These are phyloP conservation scores for Neostapfia colusana DNA, from an alignment of 176 grass and related monocot genomes.

Conservation along the genomic window DNA sequence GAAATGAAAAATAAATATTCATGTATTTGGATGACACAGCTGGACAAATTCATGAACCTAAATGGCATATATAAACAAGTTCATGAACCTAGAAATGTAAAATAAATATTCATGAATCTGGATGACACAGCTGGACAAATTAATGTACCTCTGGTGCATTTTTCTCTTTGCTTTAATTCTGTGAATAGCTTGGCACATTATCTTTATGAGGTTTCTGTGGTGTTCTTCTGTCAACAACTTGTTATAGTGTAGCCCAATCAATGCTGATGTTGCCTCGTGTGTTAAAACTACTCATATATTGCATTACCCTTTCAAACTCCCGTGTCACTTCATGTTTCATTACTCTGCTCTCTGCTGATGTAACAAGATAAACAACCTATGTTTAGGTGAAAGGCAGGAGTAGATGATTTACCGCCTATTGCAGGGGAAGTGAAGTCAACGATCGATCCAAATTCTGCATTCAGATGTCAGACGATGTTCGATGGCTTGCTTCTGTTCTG, in stretches of 20 bases:
- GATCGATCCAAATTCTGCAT: background rate
- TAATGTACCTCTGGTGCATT: too few relatives aligned
- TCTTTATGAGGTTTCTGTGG: background rate
- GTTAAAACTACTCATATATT: background rate
- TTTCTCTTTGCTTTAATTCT: background rate
- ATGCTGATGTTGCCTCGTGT: background rate
- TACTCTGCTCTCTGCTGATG: conserved; percentile 12
- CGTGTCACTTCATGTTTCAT: background rate
- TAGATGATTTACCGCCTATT: background rate
- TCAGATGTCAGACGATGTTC: background rate
- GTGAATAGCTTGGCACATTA: background rate
- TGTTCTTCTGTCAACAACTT: background rate
- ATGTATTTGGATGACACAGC: too few relatives aligned
- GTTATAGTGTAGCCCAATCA: background rate
- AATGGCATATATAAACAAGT: too few relatives aligned
- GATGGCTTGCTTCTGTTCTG: background rate
- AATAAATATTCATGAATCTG: too few relatives aligned
- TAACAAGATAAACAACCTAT: conserved; percentile 12
- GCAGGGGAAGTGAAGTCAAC: background rate
- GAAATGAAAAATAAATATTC: too few relatives aligned
- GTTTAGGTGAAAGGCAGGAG: conserved; percentile 17
- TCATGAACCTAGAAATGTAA: background rate
- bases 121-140: too few relatives aligned
- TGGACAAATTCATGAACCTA: too few relatives aligned
- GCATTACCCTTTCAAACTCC: conserved; percentile 16